Evolutionary conservation across 2,329 filamentous ascomycete genomes (phyloP), one percentile per base, ranked within the genome.

Genomic region (Aureobasidium namibiae): DNA sequence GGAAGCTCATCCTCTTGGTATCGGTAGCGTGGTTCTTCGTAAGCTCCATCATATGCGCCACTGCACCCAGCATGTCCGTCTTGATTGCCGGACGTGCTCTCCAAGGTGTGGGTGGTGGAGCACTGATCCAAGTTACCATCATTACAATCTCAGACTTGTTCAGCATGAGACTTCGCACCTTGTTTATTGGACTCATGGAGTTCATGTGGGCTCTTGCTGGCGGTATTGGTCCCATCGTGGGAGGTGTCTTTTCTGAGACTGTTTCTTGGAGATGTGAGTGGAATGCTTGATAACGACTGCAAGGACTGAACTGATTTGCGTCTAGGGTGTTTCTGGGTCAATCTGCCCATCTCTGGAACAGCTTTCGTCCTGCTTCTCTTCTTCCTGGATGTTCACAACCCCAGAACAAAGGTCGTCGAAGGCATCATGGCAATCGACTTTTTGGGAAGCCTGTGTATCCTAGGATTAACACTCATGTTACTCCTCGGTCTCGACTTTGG

Each of bases 111-210:
- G 80, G 78, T 2, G 80, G 78, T 13, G 80, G 79, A 4, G 81
- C 80, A 1, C 67, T 83, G 39, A 70, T 80, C 2, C 76, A 79
- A 56, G 65, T 84, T 44, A 76, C 81, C 3, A 76, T 76, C 23
- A 79, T 84, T 56, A 78, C 75, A 33, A 60, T 84, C 39, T 78
- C 76, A 1, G 81, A 84, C 68, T 63, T 84, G 42, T 84, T 83
- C 62, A 79, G 76, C 31, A 71, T 77, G 59, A 72, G 68, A 18
- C 56, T 63, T 18, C 53, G 68, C 18, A 63, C 66, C 13, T 64
- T 83, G 9, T 77, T 79, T 59, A 71, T 83, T 56, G 80, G 79
- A 0, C 65, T 82, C 3, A 74, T 77, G 1, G 79, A 79, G 61
- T 74, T 76, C 0, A 77, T 82, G 42, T 84, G 80, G 80, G 80